phyloP scores from a whole-genome alignment of 257 asterid species.

The Fraxinus excelsior region DNA sequence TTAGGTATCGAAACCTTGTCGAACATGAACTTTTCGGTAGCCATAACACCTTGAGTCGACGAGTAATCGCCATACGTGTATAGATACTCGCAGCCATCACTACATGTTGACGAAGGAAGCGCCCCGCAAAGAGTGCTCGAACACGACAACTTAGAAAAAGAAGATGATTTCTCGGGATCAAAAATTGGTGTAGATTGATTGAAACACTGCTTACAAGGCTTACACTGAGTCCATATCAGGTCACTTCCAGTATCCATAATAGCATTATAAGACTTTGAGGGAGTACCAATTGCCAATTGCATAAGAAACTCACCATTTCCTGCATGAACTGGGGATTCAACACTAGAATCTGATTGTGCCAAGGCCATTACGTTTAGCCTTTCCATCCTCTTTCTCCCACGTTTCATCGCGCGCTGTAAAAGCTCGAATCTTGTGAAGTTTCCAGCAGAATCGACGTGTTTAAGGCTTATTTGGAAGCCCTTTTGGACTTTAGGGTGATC shows the following conservation, averaged over 20 bases:
- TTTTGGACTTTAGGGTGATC: conserved; percentile 7
- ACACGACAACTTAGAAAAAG: conserved; percentile 54
- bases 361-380: conserved; percentile 47
- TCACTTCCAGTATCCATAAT: conserved; percentile 82
- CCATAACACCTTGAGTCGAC: conserved; percentile 68
- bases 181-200: conserved; percentile 55
- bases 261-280: conserved; percentile 51
- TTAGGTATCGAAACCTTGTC: conserved; percentile 45
- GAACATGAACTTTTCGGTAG: conserved; percentile 62
- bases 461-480: conserved; percentile 60
- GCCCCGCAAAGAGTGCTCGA: conserved; percentile 53
- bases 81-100: conserved; percentile 49
- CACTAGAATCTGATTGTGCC: conserved; percentile 34
- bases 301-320: conserved; percentile 84
- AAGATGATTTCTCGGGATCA: conserved; percentile 57
- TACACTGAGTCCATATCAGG: conserved; percentile 72
- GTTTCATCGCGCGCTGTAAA: conserved; percentile 64
- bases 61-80: conserved; percentile 86
- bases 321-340: conserved; percentile 62
- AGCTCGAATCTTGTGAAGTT: conserved; percentile 67
- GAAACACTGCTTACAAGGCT: conserved; percentile 61
- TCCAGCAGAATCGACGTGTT: conserved; percentile 58
- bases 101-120: conserved; percentile 54
- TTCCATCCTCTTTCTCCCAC: conserved; percentile 55
- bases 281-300: conserved; percentile 68